Evolutionary conservation across 2,329 filamentous ascomycete genomes (phyloP).

Genomic region (Arthroderma sp.): DNA sequence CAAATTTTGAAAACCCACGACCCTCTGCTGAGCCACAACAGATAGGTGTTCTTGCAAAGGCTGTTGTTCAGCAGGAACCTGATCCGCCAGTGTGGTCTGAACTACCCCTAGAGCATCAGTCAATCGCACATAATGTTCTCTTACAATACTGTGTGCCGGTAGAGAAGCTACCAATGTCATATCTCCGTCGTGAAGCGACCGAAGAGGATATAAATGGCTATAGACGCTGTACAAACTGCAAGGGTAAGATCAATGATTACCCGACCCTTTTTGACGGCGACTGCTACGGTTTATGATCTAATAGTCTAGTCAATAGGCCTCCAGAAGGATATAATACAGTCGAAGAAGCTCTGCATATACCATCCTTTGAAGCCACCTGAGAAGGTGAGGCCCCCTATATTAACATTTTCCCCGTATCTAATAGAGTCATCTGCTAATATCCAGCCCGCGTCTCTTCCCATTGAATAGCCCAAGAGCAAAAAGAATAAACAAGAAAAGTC

Average conservation of each 20-base stretch:
- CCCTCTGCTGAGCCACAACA: too few relatives aligned
- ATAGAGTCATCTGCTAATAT: neutral
- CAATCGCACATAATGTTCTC: neutral
- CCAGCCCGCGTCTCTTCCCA: neutral
- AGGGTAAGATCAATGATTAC: neutral
- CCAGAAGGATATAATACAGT: neutral
- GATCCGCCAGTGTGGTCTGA: too few relatives aligned
- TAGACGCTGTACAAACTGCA: constrained; percentile 5
- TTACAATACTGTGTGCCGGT: constrained; percentile 1
- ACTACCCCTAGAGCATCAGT: too few relatives aligned
- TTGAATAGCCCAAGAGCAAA: too few relatives aligned
- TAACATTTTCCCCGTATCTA: neutral
- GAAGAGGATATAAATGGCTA: constrained; percentile 3
- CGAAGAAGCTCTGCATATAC: neutral
- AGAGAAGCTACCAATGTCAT: neutral
- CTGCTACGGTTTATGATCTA: neutral
- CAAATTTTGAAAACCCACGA: too few relatives aligned
- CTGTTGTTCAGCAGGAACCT: too few relatives aligned
- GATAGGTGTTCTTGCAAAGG: too few relatives aligned
- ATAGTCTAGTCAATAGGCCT: neutral
- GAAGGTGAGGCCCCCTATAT: neutral
- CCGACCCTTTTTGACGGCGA: neutral
- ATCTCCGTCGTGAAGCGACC: constrained; percentile 1
- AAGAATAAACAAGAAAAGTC: neutral
- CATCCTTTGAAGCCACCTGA: constrained; percentile 2